Evolutionary conservation across 257 asterid species (phyloP).

Genomic region (Vinca minor): DNA sequence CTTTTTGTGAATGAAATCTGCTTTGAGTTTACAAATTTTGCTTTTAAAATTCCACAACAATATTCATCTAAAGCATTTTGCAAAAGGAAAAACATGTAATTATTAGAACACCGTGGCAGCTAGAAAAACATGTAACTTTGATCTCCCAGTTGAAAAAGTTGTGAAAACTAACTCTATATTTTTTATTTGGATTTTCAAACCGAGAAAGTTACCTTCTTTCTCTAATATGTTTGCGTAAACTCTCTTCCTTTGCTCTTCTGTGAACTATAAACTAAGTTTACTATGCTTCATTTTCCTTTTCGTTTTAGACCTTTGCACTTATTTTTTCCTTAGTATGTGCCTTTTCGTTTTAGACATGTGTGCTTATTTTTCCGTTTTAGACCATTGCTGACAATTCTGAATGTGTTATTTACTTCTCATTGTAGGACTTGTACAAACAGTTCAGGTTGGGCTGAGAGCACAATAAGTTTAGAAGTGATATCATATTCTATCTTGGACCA

Average conservation of each 20-base stretch:
- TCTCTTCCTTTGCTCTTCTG: too few species aligned
- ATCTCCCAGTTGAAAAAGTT: neutral
- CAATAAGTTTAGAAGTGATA: conserved; percentile 56
- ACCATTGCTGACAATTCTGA: neutral
- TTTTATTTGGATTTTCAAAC: neutral
- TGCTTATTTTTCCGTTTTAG: neutral
- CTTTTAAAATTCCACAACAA: neutral
- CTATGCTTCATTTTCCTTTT: neutral
- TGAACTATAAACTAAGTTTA: neutral
- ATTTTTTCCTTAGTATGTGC: neutral
- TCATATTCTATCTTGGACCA: conserved; percentile 55
- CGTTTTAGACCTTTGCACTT: neutral
- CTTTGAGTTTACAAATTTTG: neutral
- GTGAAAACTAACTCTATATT: neutral
- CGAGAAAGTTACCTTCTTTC: too few species aligned
- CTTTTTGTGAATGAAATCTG: neutral
- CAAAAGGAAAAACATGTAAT: neutral
- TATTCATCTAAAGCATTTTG: neutral
- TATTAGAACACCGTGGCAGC: neutral
- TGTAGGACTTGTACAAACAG: conserved; percentile 87
- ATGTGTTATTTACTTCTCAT: conserved; percentile 13
- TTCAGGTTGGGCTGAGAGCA: conserved; percentile 66
- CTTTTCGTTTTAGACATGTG: neutral
- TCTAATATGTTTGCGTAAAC: too few species aligned
- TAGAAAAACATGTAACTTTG: neutral